A percentile compares a stretch with the other conserved stretches of the same genome.
Conservation (phyloP, 1,284 basidiomycete species). For the Cystobasidiaceae sp. region DNA sequence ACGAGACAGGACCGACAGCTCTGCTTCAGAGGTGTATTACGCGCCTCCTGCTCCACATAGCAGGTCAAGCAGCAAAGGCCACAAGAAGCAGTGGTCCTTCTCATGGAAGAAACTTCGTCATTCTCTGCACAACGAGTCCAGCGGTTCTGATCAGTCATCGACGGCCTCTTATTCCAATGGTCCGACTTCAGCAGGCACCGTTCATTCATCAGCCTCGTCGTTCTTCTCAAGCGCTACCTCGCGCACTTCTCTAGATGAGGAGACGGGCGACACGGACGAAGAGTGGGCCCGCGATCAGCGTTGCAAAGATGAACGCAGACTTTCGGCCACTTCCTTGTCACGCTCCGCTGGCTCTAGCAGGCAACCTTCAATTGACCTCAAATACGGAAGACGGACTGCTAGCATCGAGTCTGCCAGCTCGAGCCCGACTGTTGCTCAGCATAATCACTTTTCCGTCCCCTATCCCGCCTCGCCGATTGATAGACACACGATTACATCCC, state of each 20-base stretch:
- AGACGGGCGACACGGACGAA: constrained; percentile 26
- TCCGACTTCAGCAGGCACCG: not conserved
- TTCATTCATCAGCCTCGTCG: not conserved
- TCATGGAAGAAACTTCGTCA: constrained; percentile 7
- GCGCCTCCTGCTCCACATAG: not conserved
- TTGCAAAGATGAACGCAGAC: not conserved
- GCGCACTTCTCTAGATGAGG: constrained; percentile 4
- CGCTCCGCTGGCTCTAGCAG: not conserved
- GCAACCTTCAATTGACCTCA: constrained; percentile 8
- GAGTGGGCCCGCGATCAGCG: constrained; percentile 6
- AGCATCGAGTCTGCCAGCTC: constrained; percentile 20
- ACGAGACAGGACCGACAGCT: constrained; percentile 20
- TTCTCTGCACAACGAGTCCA: constrained; percentile 1
- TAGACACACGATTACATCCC: too few relatives aligned
- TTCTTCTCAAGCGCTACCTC: not conserved
- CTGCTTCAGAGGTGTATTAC: constrained; percentile 20
- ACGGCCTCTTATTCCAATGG: too few relatives aligned
- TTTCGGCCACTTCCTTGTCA: not conserved
- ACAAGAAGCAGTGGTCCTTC: constrained; percentile 22
- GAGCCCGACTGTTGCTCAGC: constrained; percentile 16
- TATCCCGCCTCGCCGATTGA: too few relatives aligned
- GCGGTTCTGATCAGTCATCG: not conserved
- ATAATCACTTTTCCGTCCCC: constrained; percentile 4
- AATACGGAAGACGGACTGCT: constrained; percentile 15
- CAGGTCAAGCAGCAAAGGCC: not conserved